Evolutionary conservation across 768 basidiomycete genomes (phyloP).

Genomic region (Ephemerocybe angulata): DNA sequence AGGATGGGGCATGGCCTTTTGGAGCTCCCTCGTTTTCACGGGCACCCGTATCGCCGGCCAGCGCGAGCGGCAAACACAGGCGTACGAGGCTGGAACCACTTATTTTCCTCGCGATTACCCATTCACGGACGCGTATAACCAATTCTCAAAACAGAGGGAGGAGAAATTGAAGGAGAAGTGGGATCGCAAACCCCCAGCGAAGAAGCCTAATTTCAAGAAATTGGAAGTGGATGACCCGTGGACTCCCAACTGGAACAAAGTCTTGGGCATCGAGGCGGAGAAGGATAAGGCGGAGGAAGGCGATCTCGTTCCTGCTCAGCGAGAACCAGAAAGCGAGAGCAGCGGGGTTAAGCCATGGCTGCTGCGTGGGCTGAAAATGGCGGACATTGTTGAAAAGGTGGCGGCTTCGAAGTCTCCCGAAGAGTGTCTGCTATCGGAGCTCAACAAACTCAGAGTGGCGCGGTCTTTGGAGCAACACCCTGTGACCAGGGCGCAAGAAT

Average conservation of each 20-base stretch:
- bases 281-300: constrained; percentile 14
- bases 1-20: constrained; percentile 91
- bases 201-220: constrained; percentile 68
- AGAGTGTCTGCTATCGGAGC: constrained; percentile 43
- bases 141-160: constrained; percentile 46
- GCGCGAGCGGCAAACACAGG: constrained; percentile 74
- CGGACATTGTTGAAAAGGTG: constrained; percentile 41
- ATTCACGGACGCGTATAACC: constrained; percentile 47
- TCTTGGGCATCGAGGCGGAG: constrained; percentile 47
- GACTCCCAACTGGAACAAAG: constrained; percentile 67
- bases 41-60: constrained; percentile 85
- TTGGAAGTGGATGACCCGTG: constrained; percentile 70
- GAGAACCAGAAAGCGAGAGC: constrained; percentile 32
- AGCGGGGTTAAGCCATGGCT: constrained; percentile 56
- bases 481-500: constrained; percentile 27
- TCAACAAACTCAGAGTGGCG: constrained; percentile 60
- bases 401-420: constrained; percentile 37
- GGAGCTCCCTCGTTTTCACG: constrained; percentile 75
- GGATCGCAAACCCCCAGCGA: constrained; percentile 84
- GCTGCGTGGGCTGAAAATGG: constrained; percentile 53
- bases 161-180: constrained; percentile 57
- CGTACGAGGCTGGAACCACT: constrained; percentile 71
- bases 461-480: constrained; percentile 43
- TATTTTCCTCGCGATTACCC: constrained; percentile 86
- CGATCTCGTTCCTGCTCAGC: constrained; percentile 56